These are phyloP conservation scores for Dendrostoma leiphaemia DNA, from an alignment of 2,329 filamentous ascomycete genomes.

Conservation along the genomic window DNA sequence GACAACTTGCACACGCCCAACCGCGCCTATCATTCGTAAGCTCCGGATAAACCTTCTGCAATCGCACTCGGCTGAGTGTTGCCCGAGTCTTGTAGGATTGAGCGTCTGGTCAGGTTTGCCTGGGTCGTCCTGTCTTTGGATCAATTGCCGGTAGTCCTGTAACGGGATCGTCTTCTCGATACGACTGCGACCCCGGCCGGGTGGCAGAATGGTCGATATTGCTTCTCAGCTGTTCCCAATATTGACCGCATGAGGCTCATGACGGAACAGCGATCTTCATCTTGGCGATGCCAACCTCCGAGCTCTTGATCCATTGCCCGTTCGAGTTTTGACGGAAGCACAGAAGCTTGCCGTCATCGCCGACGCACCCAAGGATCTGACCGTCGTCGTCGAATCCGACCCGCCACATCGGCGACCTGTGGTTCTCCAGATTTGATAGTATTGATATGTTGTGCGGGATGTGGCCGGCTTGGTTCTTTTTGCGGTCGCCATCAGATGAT, in stretches of 20 bases:
- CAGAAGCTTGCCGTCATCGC: constrained; percentile 68
- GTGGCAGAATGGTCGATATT: not conserved
- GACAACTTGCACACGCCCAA: not conserved
- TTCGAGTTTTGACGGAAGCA: constrained; percentile 60
- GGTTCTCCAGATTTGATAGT: constrained; percentile 64
- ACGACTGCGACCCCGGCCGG: not conserved
- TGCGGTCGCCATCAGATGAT: constrained; percentile 44
- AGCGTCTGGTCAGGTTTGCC: not conserved
- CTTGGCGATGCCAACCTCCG: constrained; percentile 58
- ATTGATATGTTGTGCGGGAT: constrained; percentile 62
- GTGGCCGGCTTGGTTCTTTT: constrained; percentile 60
- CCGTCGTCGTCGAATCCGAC: constrained; percentile 70
- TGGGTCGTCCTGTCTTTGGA: not conserved
- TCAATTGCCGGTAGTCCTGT: not conserved
- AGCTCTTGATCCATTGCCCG: constrained; percentile 58
- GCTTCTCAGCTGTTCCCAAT: not conserved
- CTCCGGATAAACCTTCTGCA: not conserved
- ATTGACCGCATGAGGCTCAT: constrained; percentile 9
- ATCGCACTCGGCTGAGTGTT: constrained; percentile 2
- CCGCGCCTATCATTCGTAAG: constrained; percentile 6
- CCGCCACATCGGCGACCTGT: constrained; percentile 72
- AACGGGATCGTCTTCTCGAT: not conserved
- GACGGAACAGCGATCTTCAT: constrained; percentile 49
- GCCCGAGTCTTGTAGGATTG: too few relatives aligned
- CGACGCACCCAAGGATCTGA: constrained; percentile 71